Evolutionary conservation across 495 filamentous ascomycete genomes (phyloP).

Genomic region (Astrothelium macrocarpum): DNA sequence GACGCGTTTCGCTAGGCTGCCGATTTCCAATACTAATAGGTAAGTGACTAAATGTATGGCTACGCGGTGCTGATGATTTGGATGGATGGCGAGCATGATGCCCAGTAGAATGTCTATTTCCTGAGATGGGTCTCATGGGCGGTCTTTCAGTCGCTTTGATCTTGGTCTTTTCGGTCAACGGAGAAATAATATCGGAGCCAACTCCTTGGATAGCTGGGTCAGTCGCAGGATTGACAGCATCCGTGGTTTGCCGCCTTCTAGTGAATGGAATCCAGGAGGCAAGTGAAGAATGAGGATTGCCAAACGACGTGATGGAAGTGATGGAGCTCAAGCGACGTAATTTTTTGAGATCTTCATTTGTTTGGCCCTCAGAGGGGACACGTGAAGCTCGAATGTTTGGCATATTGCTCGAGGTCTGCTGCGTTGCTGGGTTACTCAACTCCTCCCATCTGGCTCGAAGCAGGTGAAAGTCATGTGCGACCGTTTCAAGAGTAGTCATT

Average conservation of each 20-base stretch:
- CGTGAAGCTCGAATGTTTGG: background rate
- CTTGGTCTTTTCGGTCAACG: background rate
- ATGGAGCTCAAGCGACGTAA: background rate
- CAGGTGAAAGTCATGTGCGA: background rate
- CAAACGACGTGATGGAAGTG: constrained; percentile 3
- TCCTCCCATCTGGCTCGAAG: constrained; percentile 2
- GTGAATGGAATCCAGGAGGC: constrained; percentile 2
- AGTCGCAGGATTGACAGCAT: background rate
- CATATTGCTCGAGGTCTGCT: background rate
- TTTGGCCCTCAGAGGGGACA: background rate
- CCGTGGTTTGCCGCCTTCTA: background rate
- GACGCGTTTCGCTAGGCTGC: background rate
- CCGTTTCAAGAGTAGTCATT: background rate
- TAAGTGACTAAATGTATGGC: background rate
- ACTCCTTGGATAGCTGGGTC: background rate
- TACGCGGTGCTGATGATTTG: background rate
- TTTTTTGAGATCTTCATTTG: background rate
- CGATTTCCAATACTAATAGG: background rate
- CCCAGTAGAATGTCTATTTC: background rate
- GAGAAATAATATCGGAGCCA: background rate
- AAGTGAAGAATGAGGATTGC: background rate
- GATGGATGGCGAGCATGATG: background rate
- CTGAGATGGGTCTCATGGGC: background rate
- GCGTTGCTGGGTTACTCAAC: background rate
- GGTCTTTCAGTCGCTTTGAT: background rate